phyloP scores from a whole-genome alignment of 441 rosid species.

The Croton laevigatus region DNA sequence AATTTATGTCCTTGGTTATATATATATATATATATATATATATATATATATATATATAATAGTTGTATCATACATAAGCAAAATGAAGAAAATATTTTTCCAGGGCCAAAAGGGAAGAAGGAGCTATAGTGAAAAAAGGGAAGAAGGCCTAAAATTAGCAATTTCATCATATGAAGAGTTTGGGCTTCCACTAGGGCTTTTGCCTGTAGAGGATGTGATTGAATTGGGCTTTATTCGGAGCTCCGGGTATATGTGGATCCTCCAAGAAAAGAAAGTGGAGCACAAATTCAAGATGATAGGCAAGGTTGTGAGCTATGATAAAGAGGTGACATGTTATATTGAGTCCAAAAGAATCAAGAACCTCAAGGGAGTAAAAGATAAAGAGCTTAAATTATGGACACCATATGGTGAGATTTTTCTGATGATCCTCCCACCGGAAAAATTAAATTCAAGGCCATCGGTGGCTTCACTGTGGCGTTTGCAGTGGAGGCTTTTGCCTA shows the following conservation, averaged over 20 bases:
- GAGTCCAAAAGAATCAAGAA: constrained; percentile 42
- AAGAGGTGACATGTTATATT: constrained; percentile 36
- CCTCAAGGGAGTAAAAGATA: constrained; percentile 64
- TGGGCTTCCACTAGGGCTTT: constrained; percentile 52
- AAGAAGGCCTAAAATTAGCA: constrained; percentile 46
- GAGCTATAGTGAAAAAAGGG: constrained; percentile 36
- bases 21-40: constrained; percentile 11
- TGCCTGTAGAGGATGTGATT: constrained; percentile 45
- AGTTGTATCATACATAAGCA: neutral
- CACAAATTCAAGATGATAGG: constrained; percentile 49
- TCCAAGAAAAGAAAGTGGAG: constrained; percentile 45
- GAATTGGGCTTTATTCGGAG: constrained; percentile 50
- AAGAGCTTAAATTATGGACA: constrained; percentile 46
- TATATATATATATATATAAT: neutral
- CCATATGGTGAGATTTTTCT: constrained; percentile 41
- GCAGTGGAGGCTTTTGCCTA: constrained; percentile 52
- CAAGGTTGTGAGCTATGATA: constrained; percentile 49
- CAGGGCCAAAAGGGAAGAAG: constrained; percentile 48
- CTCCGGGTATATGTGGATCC: constrained; percentile 56
- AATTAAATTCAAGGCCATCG: constrained; percentile 56
- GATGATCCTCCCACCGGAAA: constrained; percentile 46
- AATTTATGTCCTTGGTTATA: neutral
- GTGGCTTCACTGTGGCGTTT: constrained; percentile 52
- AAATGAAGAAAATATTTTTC: neutral
- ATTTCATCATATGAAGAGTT: constrained; percentile 46